phyloP scores from a whole-genome alignment of 768 basidiomycete species.

The Tricholoma flavovirens region DNA sequence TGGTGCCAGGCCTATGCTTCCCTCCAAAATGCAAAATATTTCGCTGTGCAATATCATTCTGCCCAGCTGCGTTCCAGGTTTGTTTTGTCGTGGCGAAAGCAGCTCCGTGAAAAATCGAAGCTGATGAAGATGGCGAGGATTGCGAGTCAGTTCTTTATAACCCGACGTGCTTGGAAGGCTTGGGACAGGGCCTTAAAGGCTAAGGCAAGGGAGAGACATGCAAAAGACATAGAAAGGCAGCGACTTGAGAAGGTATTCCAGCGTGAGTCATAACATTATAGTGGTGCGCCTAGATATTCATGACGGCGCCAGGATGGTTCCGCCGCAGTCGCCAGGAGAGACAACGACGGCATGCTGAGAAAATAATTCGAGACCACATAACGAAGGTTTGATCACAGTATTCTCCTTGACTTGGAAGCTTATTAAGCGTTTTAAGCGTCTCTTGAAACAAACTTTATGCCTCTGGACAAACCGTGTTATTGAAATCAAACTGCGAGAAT shows the following conservation, averaged over 20 bases:
- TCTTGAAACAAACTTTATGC: conserved; percentile 40
- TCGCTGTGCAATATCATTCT: conserved; percentile 47
- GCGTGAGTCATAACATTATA: conserved; percentile 6
- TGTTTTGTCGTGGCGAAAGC: conserved; percentile 52
- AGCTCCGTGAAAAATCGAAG: conserved; percentile 44
- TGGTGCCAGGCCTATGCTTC: conserved; percentile 41
- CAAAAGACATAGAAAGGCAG: conserved; percentile 37
- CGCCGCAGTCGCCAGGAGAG: conserved; percentile 30
- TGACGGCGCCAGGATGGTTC: conserved; percentile 39
- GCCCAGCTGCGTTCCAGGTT: conserved; percentile 32
- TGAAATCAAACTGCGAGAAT: conserved; percentile 64
- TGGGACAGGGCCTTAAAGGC: conserved; percentile 45
- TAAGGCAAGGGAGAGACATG: conserved; percentile 37
- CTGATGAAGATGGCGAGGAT: conserved; percentile 48
- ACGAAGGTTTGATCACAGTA: conserved; percentile 30
- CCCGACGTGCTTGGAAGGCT: conserved; percentile 39
- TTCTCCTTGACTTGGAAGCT: background rate
- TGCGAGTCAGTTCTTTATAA: conserved; percentile 45
- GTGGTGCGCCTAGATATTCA: background rate
- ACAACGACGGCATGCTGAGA: conserved; percentile 40
- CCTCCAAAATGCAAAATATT: conserved; percentile 40
- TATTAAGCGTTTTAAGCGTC: conserved; percentile 35
- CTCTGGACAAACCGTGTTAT: conserved; percentile 73
- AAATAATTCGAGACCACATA: conserved; percentile 32
- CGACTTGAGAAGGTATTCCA: conserved; percentile 22